Percentiles rank a stretch among this genome's conserved stretches.
Conservation (phyloP, 495 filamentous ascomycete genomes). For the Tuber brumale region DNA sequence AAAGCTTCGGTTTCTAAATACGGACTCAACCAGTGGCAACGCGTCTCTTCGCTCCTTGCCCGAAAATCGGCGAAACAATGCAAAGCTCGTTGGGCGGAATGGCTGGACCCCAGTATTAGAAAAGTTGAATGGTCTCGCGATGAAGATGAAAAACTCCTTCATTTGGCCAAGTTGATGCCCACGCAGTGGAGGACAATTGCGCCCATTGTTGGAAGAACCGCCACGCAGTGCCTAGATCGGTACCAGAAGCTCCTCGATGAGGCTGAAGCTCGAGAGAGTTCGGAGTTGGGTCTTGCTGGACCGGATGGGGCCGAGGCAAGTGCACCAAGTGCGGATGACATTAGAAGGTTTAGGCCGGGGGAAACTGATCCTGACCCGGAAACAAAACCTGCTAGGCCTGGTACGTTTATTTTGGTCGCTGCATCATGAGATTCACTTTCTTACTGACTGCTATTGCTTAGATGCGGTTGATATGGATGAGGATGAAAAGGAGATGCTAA, state of each 20-base stretch:
- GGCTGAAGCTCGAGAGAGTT: slow-evolving; percentile 77
- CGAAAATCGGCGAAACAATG: slow-evolving; percentile 98
- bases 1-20: slow-evolving; percentile 95
- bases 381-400: slow-evolving; percentile 86
- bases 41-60: slow-evolving; percentile 91
- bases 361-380: slow-evolving; percentile 95
- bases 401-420: slow-evolving; percentile 11
- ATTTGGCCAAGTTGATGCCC: slow-evolving; percentile 96
- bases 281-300: slow-evolving; percentile 76
- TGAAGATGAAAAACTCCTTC: slow-evolving; percentile 94
- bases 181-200: slow-evolving; percentile 99
- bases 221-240: slow-evolving; percentile 91
- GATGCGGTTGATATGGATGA: slow-evolving; percentile 98
- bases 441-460: slow-evolving; percentile 14
- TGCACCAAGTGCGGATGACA: slow-evolving; percentile 89
- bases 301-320: slow-evolving; percentile 79
- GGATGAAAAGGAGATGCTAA: slow-evolving; percentile 99
- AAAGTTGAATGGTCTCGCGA: slow-evolving; percentile 99
- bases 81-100: slow-evolving; percentile 97
- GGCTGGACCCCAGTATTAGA: slow-evolving; percentile 93
- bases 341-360: slow-evolving; percentile 78
- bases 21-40: slow-evolving; percentile 97
- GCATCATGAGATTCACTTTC: background rate
- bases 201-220: slow-evolving; percentile 90
- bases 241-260: slow-evolving; percentile 96